Percentiles rank a stretch among this genome's conserved stretches.
These are phyloP conservation scores for Sinapis alba DNA, from an alignment of 441 rosid species.

Conservation along the genomic window DNA sequence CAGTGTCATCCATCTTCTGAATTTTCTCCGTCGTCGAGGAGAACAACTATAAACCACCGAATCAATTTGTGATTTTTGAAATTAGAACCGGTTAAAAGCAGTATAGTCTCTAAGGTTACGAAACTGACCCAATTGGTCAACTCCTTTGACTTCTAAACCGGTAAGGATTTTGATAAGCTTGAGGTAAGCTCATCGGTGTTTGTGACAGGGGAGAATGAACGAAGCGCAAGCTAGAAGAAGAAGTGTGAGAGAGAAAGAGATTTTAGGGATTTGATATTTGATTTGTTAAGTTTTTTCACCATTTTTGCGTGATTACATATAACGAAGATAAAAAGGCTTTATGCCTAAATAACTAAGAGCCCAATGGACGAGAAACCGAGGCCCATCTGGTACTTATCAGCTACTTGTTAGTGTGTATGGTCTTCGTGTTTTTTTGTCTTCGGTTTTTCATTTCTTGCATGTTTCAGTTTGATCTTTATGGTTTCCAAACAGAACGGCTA, in stretches of 20 bases:
- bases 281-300: not conserved
- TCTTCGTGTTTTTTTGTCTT: no score
- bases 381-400: not conserved
- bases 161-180: not conserved
- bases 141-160: constrained; percentile 7
- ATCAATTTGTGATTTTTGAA: not conserved
- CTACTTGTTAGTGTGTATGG: no score
- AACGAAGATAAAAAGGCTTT: not conserved
- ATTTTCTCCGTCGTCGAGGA: constrained; percentile 1
- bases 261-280: not conserved
- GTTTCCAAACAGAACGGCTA: no score
- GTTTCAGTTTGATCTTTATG: no score
- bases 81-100: constrained; percentile 1
- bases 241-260: not conserved
- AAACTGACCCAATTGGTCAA: not conserved
- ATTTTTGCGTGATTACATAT: not conserved
- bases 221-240: not conserved
- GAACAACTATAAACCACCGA: not conserved
- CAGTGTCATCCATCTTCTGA: constrained; percentile 19
- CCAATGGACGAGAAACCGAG: not conserved
- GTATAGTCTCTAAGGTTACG: not conserved
- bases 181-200: not conserved
- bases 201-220: not conserved
- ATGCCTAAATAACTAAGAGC: not conserved
- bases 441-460: no score